phyloP scores from a whole-genome alignment of 805 yeast species.

The Kuraishia cidri region DNA sequence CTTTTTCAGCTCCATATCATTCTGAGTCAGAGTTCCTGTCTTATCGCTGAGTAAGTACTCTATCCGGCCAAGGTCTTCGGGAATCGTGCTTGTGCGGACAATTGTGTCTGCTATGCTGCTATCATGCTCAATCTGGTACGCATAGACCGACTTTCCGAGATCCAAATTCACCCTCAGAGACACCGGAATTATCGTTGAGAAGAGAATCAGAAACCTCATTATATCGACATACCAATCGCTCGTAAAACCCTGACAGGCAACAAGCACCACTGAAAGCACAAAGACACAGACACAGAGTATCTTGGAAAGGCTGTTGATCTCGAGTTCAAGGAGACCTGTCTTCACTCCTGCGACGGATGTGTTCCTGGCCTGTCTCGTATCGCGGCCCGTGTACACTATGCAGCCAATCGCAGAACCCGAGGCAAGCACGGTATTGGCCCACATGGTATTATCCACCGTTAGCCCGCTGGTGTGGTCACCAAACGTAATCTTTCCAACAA shows the following conservation, averaged over 20 bases:
- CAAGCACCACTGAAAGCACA: conserved; percentile 64
- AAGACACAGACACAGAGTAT: conserved; percentile 85
- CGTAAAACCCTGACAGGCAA: conserved; percentile 68
- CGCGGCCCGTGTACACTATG: conserved; percentile 82
- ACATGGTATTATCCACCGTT: conserved; percentile 82
- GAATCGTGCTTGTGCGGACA: conserved; percentile 95
- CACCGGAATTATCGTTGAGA: conserved; percentile 94
- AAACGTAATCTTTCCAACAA: conserved; percentile 63
- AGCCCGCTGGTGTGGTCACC: conserved; percentile 56
- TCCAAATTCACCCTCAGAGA: conserved; percentile 91
- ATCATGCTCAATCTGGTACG: conserved; percentile 91
- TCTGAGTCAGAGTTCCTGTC: conserved; percentile 96
- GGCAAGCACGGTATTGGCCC: conserved; percentile 98
- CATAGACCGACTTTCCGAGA: conserved; percentile 92
- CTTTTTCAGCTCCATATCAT: conserved; percentile 95
- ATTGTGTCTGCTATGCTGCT: conserved; percentile 71
- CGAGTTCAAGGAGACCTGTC: conserved; percentile 82
- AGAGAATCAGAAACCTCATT: conserved; percentile 82
- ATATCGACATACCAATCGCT: conserved; percentile 83
- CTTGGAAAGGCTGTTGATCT: conserved; percentile 82
- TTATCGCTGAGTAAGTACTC: conserved; percentile 90
- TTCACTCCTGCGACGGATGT: conserved; percentile 84
- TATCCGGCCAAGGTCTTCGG: conserved; percentile 94
- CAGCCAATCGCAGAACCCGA: conserved; percentile 89
- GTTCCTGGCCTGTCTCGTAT: conserved; percentile 93